These are phyloP conservation scores for Aquilaria yunnanensis DNA, from an alignment of 345 rosid genomes.

Conservation along the genomic window DNA sequence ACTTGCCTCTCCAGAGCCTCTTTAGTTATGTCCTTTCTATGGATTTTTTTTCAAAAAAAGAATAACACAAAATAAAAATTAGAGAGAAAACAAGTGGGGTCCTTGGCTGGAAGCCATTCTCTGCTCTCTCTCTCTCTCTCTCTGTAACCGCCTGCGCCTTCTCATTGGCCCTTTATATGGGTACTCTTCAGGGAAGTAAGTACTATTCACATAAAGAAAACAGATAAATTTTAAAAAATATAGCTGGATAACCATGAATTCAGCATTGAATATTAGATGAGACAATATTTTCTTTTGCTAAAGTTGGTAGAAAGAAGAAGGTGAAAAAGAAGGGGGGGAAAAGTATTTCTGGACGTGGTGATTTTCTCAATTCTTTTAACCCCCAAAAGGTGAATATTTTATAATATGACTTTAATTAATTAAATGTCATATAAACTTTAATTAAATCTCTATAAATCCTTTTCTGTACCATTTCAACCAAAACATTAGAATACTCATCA, in stretches of 20 bases:
- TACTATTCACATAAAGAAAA: conserved; percentile 17
- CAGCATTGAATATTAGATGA: conserved; percentile 20
- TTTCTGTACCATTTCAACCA: conserved; percentile 23
- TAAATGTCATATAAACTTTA: not conserved
- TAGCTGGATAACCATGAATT: conserved; percentile 14
- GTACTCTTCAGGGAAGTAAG: conserved; percentile 30
- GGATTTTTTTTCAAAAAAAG: conserved; percentile 21
- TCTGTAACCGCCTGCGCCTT: conserved; percentile 77
- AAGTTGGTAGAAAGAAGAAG: not conserved
- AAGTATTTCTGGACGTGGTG: not conserved
- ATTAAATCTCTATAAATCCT: conserved; percentile 14
- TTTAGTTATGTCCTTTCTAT: conserved; percentile 17
- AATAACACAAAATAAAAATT: conserved; percentile 8
- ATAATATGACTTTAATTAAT: not conserved
- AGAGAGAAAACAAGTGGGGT: conserved; percentile 32
- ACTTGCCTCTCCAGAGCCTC: conserved; percentile 34
- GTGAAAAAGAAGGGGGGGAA: conserved; percentile 3
- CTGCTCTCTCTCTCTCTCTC: conserved; percentile 54
- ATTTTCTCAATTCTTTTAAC: conserved; percentile 3
- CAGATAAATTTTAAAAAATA: not conserved
- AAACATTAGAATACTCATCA: conserved; percentile 31
- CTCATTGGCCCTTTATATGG: conserved; percentile 54
- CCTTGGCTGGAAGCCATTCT: conserved; percentile 52
- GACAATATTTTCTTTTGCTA: conserved; percentile 23
- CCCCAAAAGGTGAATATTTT: conserved; percentile 6